Conservation (phyloP, 2,329 filamentous ascomycete species). For the Diaporthe velutina region DNA sequence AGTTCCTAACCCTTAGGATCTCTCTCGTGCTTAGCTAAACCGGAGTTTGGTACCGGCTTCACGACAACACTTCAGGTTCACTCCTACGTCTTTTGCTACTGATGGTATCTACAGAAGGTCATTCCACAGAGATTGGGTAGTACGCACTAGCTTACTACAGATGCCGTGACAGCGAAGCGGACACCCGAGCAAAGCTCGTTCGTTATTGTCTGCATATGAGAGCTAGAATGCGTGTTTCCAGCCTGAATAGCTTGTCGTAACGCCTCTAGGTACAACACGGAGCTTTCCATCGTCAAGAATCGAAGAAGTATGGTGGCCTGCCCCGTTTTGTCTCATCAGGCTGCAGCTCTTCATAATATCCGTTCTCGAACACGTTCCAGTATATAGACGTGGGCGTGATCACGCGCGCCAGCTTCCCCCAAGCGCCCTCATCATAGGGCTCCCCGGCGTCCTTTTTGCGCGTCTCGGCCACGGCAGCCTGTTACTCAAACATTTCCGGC, state of each 20-base stretch:
- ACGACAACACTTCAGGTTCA: no score
- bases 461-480: background rate
- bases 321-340: background rate
- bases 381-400: background rate
- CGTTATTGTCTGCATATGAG: background rate
- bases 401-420: background rate
- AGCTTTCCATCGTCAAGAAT: background rate
- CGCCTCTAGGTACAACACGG: background rate
- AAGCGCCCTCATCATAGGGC: no score
- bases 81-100: no score
- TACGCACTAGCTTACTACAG: no score
- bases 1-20: background rate
- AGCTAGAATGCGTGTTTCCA: background rate
- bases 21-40: background rate
- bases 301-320: conserved; percentile 22
- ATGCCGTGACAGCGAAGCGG: no score
- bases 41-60: no score
- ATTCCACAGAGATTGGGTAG: no score
- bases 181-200: no score
- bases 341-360: background rate
- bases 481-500: background rate
- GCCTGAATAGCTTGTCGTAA: background rate
- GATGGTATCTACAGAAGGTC: no score
- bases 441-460: background rate
- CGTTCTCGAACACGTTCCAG: background rate